Conservation (phyloP, 2,329 filamentous ascomycete genomes). For the Colletotrichum viniferum region DNA sequence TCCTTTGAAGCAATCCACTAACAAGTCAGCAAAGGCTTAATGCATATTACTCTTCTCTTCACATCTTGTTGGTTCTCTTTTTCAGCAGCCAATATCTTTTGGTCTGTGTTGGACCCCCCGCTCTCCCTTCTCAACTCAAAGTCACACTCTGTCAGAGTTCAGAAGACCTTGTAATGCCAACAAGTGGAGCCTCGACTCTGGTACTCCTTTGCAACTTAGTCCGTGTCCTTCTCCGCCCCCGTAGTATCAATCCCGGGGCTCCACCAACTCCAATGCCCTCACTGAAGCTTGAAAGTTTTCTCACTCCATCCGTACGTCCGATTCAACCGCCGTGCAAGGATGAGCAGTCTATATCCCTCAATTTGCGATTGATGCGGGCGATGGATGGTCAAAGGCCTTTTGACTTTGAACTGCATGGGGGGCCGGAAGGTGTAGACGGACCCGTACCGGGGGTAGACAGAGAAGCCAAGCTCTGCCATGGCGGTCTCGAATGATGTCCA, state of each 20-base stretch:
- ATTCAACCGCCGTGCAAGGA: conserved; percentile 34
- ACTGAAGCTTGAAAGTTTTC: conserved; percentile 29
- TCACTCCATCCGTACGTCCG: conserved; percentile 40
- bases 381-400: neutral
- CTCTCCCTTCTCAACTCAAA: neutral
- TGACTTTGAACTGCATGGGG: conserved; percentile 25
- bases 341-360: conserved; percentile 33
- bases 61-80: neutral
- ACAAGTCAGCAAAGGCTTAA: neutral
- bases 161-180: neutral
- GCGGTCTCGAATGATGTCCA: conserved; percentile 45
- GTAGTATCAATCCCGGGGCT: neutral
- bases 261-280: neutral
- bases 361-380: conserved; percentile 30
- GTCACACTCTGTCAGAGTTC: neutral
- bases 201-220: neutral
- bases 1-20: neutral
- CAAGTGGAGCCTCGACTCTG: neutral
- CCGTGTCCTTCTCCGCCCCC: neutral
- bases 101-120: neutral
- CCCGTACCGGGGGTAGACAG: conserved; percentile 42
- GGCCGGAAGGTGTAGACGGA: conserved; percentile 46
- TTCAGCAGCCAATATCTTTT: neutral
- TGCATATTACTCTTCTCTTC: neutral
- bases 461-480: conserved; percentile 47